phyloP scores from a whole-genome alignment of 306 rosid genomes.

The Medicago ruthenica region DNA sequence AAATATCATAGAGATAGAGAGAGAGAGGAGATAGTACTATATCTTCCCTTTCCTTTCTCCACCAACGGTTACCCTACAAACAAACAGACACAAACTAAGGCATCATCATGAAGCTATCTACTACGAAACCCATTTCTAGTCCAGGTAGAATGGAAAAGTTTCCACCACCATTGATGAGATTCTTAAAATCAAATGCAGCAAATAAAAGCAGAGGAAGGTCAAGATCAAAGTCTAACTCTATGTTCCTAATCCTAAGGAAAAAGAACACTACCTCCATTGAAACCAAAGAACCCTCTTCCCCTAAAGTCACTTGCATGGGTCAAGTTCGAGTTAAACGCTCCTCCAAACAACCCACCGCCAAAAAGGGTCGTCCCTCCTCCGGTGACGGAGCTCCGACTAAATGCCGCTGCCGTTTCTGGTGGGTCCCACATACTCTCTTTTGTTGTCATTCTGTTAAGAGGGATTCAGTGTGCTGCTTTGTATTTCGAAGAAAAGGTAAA shows the following conservation, averaged over 20 bases:
- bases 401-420: slow-evolving; percentile 40
- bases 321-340: slow-evolving; percentile 73
- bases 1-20: background rate
- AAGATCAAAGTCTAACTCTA: slow-evolving; percentile 48
- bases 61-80: slow-evolving; percentile 2
- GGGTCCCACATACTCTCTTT: slow-evolving; percentile 57
- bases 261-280: slow-evolving; percentile 60
- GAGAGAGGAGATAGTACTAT: background rate
- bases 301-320: slow-evolving; percentile 96
- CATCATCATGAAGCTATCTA: slow-evolving; percentile 51
- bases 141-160: slow-evolving; percentile 84
- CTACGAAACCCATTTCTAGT: slow-evolving; percentile 75
- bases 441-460: slow-evolving; percentile 31
- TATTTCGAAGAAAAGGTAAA: slow-evolving; percentile 53
- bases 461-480: slow-evolving; percentile 45
- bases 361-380: background rate
- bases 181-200: slow-evolving; percentile 67
- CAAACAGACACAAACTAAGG: slow-evolving; percentile 26
- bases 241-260: slow-evolving; percentile 71
- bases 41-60: slow-evolving; percentile 37
- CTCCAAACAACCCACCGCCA: slow-evolving; percentile 42
- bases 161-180: slow-evolving; percentile 93
- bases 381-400: slow-evolving; percentile 7
- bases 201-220: slow-evolving; percentile 81
- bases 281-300: slow-evolving; percentile 94